Percentiles rank a stretch among this genome's conserved stretches.
phyloP scores from a whole-genome alignment of 2,329 filamentous ascomycete genomes.

The Xylaria arbuscula region DNA sequence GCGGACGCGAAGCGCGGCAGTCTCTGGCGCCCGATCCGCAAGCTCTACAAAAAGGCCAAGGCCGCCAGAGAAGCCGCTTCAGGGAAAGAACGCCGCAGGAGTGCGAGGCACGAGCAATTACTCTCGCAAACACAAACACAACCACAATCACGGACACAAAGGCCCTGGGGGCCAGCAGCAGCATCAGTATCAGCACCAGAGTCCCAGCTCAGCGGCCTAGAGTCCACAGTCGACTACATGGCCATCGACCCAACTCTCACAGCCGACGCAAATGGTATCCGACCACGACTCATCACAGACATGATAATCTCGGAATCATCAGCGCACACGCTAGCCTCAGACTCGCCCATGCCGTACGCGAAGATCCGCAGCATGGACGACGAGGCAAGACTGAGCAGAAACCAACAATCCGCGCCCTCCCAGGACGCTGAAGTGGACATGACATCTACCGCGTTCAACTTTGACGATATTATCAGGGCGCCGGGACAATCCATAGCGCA shows the following conservation, averaged over 20 bases:
- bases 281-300: conserved; percentile 27
- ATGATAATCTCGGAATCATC: conserved; percentile 32
- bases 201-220: conserved; percentile 6
- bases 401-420: not conserved
- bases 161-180: not conserved
- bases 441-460: not conserved
- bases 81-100: not conserved
- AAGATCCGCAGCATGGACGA: not conserved
- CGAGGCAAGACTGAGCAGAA: not conserved
- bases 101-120: not conserved
- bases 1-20: conserved; percentile 62
- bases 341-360: conserved; percentile 8
- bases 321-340: conserved; percentile 15
- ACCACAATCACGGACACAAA: conserved; percentile 1
- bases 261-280: not conserved
- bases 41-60: conserved; percentile 62
- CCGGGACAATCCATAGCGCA: conserved; percentile 30
- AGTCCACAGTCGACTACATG: conserved; percentile 27
- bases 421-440: not conserved
- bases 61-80: conserved; percentile 52
- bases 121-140: not conserved
- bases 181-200: conserved; percentile 13
- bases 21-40: conserved; percentile 66
- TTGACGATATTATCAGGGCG: conserved; percentile 4
- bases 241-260: conserved; percentile 30